Evolutionary conservation across 2,329 filamentous ascomycete genomes (phyloP), one percentile per base, ranked within the genome.

Genomic region (Fusarium redolens): DNA sequence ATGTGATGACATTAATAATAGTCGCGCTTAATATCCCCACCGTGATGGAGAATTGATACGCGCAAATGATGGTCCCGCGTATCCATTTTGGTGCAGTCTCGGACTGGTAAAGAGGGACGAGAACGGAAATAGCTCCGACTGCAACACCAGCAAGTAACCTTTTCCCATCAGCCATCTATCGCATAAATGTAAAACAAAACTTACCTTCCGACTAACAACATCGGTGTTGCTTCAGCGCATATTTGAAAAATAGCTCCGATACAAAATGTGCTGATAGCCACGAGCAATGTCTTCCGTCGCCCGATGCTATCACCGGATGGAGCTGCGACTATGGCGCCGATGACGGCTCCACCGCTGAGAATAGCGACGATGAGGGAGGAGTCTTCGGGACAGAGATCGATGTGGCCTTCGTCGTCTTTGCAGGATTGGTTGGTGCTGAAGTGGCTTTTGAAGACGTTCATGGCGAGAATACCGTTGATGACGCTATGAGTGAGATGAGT

Each of bases 21-120:
- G 91, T 89, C 12, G 92, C 91, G 11, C 89, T 82, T 25, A 94
- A 83, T 10, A 95, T 85, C 43, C 93, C 93, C 43, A 91, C 82
- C 1, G 92, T 95, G 78, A 95, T 95, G 51, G 92, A 92, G 22
- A 94, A 85, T 81, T 95, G 92, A 79, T 94, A 95, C 45, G 90
- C 88, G 79, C 92, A 93, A 56, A 94, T 92, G 15, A 94, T 86
- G 4, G 91, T 90, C 71, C 93, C 93, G 80, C 93, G 87, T 77
- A 95, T 93, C 92, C 92, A 95, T 84, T 94, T 94, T 4, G 93
- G 93, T 0, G 92, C 91, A 84, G 93, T 94, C 82, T 95, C 93
- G 3, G 92, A 94, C 80, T 95, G 92, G 79, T 95, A 95, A 11
- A 95, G 84, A n/a, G 92, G 92, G 31, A 95, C 90, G 56, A 92